Base-by-base conservation (phyloP, 164 flowering plant genomes). In the Chimonanthus praecox region DNA sequence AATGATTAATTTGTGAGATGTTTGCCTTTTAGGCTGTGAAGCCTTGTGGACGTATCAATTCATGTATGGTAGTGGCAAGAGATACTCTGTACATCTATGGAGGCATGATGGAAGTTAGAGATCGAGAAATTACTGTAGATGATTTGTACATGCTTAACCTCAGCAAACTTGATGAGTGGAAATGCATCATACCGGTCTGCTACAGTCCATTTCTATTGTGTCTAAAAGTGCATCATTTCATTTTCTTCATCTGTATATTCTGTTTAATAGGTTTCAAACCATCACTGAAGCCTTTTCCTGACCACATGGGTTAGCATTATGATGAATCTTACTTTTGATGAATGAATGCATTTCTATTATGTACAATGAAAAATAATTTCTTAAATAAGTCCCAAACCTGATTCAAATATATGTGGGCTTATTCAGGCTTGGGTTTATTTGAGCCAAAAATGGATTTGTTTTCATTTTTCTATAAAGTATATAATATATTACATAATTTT, bases 161-260 rank as follows among this genome's bases (percentile, higher is more conserved):
- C 68, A 90, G 91, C 85, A 95, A 95, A 82, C 97, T 95, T 74
- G 99, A 95, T 76, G 98, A 95, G 74, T 95, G 99, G 98, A 95
- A 90, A 83, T 93, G 98, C 87, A 80, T 95, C 71, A 92, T 93
- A 74, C 90, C 88, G 89, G 99, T 94, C 76, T 72, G 95, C 84
- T 67, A 13, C 50, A 64, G 65, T 64, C 72, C 71, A 20, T 47
- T 68, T 71, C 47, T 58, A n/a, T 46, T 47, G 60, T 33, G 13
- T 20, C 64, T 47, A 48, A 46, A 50, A 46, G 60, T 75, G 51
- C 16, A 20, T 62, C 15, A 9, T n/a, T 63, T 47, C 60, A 54
- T 54, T 54, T 70, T 5, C 5, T 62, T 65, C 46, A 43, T 68
- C 48, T 48, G 18, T 46, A n/a, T 47, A n/a, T 72, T 44, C 47